Percentiles rank a stretch among this genome's conserved stretches.
phyloP scores from a whole-genome alignment of 225 moss, liverwort and hornwort species.

The Ulota crispa region DNA sequence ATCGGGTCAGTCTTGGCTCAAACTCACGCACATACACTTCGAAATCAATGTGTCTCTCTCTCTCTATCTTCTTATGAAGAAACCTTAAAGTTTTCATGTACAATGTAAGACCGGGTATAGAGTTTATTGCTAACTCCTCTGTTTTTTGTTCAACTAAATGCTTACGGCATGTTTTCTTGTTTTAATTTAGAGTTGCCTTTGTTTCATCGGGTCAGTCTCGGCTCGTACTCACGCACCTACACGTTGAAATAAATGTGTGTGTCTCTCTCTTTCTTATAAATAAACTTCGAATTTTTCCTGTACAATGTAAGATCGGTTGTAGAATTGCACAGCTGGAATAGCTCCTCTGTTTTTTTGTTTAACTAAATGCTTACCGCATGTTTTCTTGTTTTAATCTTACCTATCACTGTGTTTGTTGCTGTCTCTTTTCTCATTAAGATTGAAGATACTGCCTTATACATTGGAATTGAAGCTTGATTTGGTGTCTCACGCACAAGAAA shows the following conservation, averaged over 20 bases:
- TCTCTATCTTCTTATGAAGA: not conserved
- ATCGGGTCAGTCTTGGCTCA: no score
- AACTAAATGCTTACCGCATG: not conserved
- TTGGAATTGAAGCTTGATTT: not conserved
- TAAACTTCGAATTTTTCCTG: no score
- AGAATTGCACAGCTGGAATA: no score
- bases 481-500: not conserved
- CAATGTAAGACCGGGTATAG: not conserved
- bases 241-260: no score
- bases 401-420: not conserved
- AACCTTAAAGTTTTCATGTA: not conserved
- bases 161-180: not conserved
- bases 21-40: no score
- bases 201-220: no score
- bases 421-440: not conserved
- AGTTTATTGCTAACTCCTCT: not conserved
- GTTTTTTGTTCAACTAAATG: not conserved
- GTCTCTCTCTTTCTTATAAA: no score
- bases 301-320: no score
- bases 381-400: not conserved
- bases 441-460: not conserved
- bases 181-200: not conserved
- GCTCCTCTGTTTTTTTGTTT: no score
- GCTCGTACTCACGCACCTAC: no score
- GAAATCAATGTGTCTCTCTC: not conserved